Base-by-base conservation (phyloP, 73 alveolate species). In the Diophrys sp. region DNA sequence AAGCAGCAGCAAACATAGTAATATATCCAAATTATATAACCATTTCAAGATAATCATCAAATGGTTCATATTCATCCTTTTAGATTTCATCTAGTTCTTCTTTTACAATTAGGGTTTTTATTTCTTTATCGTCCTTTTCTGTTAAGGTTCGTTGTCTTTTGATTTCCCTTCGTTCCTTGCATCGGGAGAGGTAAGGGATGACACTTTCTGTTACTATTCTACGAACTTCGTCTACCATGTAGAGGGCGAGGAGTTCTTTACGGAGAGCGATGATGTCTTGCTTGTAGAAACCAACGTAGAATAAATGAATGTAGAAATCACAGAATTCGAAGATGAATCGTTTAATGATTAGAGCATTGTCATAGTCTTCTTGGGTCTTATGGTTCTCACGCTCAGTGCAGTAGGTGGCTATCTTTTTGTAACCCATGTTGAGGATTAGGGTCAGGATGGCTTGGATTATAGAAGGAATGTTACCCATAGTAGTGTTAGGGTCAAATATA, bases 11-110 rank as follows among this genome's bases (percentile, higher is more conserved):
- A 33, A 90, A 90, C 56, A 90, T 74, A 24, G 94, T 87, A 33
- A 90, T 83, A 32, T 90, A 90, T 80, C 96, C 96, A 44, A 87
- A 90, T 70, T 91, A 81, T 1, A 90, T 78, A 62, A 82, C 88
- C 85, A 85, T 77, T 75, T 85, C 93, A 2, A 85, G 66, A 78
- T 57, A 85, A 34, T 85, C 93, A 66, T 85, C 93, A 55, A 85
- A 85, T 29, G 79, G 75, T 44, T 85, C 93, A 67, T 74, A 82
- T 24, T 82, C 90, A 28, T 70, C 84, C 33, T 33, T 73, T 74
- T 82, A 82, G 29, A 82, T n/a, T 80, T 82, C 90, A 14, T 23
- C 31, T 5, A 68, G 54, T 24, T 68, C 75, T 5, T 23, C 54
- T 68, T 68, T 23, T 5, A 68, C 31, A 24, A 68, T 31, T 5